Base-by-base conservation (phyloP, 805 yeast species). In the Priceomyces medius region DNA sequence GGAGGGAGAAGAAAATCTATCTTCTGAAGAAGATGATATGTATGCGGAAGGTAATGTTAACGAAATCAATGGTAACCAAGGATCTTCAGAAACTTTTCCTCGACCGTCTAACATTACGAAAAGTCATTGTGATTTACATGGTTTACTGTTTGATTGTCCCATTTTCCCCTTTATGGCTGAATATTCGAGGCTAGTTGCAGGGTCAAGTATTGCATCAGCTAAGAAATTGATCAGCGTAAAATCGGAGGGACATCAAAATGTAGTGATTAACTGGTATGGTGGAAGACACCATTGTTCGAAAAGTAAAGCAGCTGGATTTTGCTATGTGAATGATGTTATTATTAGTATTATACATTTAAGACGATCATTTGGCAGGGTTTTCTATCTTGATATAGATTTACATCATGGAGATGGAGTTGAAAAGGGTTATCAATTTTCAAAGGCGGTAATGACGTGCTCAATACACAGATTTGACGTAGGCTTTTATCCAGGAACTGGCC, bases 371-470 rank as follows among this genome's bases (percentile, higher is more conserved):
- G 57, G 63, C 8, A 72, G 58, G 26, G 66, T 85, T 1, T 63
- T 80, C 52, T 85, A 85, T 50, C 56, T 85, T 3, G 95, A 85
- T 57, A 59, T 85, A 5, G 95, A 85, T 58, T 57, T 85, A 6
- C 95, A 85, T 56, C 90, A 85, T 58, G 90, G 91, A 0, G 90
- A 85, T 57, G 95, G 89, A 0, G 91, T 85, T 4, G 83, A 82
- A 38, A 63, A 66, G 2, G 88, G 88, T 0, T 85, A 83, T 59
- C 61, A 68, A 45, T 70, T 63, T 44, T 75, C 84, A 1, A 66
- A 70, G 29, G 74, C 72, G 23, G 85, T 85, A 0, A 58, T 75
- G 38, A 81, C 86, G 0, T 64, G 82, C 16, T 83, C 89, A 0
- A 45, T 84, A 2, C 95, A 85, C 59, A 54, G 85, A 21, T 68